phyloP scores from a whole-genome alignment of 192 early-diverging fungal species.

The Entomortierella parvispora region DNA sequence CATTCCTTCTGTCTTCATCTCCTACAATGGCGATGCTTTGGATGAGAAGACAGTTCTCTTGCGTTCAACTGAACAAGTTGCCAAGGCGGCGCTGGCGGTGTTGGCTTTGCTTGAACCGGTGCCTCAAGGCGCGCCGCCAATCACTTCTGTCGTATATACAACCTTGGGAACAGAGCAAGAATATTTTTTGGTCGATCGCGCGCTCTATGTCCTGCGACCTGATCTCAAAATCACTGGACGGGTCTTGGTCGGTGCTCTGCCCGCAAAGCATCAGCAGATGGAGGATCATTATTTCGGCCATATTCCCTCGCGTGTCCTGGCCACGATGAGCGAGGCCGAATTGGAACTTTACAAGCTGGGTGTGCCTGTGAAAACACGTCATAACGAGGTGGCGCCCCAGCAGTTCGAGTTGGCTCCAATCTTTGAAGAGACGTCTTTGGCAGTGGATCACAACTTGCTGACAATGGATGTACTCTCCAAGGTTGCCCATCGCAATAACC shows the following conservation, averaged over 20 bases:
- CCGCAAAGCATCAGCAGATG: conserved; percentile 97
- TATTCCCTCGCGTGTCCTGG: conserved; percentile 91
- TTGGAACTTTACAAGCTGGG: conserved; percentile 91
- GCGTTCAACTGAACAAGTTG: conserved; percentile 88
- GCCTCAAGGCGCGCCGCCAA: conserved; percentile 52
- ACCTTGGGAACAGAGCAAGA: conserved; percentile 98
- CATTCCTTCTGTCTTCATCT: conserved; percentile 97
- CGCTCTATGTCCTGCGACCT: conserved; percentile 89
- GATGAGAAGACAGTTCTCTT: conserved; percentile 98
- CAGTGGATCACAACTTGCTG: conserved; percentile 97
- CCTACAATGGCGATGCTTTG: conserved; percentile 97
- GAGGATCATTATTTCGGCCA: conserved; percentile 99
- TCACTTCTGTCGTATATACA: conserved; percentile 84
- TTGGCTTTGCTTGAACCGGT: conserved; percentile 77
- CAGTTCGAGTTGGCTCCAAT: conserved; percentile 98
- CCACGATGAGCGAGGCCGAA: conserved; percentile 90
- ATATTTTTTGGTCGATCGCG: conserved; percentile 97
- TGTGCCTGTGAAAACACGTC: conserved; percentile 97
- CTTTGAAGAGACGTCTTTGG: conserved; percentile 94
- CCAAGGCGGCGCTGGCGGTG: conserved; percentile 81
- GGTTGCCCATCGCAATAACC: conserved; percentile 94
- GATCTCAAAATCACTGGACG: conserved; percentile 97
- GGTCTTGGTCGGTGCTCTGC: conserved; percentile 89
- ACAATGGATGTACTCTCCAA: conserved; percentile 96
- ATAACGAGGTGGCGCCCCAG: conserved; percentile 98